Evolutionary conservation across 169 alveolate genomes (phyloP).

Genomic region (Cryptosporidium sp.): DNA sequence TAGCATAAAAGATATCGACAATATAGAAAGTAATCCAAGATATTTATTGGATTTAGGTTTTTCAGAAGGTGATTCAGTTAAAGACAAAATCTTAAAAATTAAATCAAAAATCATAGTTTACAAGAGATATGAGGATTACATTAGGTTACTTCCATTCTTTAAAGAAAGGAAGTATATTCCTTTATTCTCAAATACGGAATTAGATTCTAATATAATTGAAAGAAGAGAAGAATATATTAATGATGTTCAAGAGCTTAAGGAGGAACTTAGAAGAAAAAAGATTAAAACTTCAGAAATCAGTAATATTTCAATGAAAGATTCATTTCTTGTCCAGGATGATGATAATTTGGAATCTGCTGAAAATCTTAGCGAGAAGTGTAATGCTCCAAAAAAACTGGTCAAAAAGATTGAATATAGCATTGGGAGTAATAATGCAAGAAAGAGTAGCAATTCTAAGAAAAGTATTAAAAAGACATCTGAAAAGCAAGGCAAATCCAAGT

Average conservation of each 20-base stretch:
- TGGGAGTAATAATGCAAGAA: not conserved
- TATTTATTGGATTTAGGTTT: not conserved
- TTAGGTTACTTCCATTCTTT: slow-evolving; percentile 35
- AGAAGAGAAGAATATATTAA: slow-evolving; percentile 21
- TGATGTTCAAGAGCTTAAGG: slow-evolving; percentile 47
- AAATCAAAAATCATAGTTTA: slow-evolving; percentile 1
- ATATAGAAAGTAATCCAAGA: not conserved
- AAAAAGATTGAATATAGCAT: slow-evolving; percentile 21
- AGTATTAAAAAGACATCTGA: not conserved
- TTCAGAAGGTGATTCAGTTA: not conserved
- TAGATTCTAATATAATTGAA: slow-evolving; percentile 8
- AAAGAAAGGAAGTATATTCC: slow-evolving; percentile 61
- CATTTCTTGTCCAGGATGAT: slow-evolving; percentile 31
- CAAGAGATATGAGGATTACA: slow-evolving; percentile 47
- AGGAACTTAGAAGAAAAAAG: slow-evolving; percentile 48
- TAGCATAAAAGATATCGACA: not conserved
- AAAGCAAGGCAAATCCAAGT: not conserved
- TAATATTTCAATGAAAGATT: not conserved
- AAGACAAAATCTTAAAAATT: not conserved
- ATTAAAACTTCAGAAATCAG: not conserved
- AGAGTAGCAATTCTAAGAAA: not conserved
- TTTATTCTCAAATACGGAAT: slow-evolving; percentile 36
- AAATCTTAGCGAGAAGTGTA: not conserved
- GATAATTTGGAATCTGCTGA: not conserved
- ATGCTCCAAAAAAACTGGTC: not conserved